Evolutionary conservation across 83 land plant genomes (phyloP).

Genomic region (Thuja plicata): DNA sequence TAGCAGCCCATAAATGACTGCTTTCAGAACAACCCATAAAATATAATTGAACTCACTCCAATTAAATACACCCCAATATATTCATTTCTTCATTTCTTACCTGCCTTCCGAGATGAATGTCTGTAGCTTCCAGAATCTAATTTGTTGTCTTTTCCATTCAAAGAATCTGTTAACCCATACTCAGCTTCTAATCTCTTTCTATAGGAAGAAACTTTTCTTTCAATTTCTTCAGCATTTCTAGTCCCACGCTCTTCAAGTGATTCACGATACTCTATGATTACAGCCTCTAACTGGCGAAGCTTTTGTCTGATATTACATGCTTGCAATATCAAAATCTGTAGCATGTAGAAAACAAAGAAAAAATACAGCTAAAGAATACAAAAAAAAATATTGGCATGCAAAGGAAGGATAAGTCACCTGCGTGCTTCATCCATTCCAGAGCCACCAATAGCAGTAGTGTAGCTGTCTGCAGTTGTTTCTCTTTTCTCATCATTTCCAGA

Average conservation of each 20-base stretch:
- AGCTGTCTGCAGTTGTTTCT: constrained; percentile 44
- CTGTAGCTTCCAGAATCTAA: constrained; percentile 33
- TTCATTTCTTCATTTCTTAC: constrained; percentile 11
- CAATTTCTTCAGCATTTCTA: constrained; percentile 82
- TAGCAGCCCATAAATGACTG: neutral
- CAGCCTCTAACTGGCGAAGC: constrained; percentile 82
- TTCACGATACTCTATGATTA: constrained; percentile 93
- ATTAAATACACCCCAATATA: neutral
- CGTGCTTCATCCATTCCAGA: constrained; percentile 82
- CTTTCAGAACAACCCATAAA: neutral
- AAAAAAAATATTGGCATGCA: neutral
- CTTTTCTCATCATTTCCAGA: constrained; percentile 41
- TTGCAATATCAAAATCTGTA: neutral
- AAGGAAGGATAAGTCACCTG: constrained; percentile 46
- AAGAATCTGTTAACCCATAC: constrained; percentile 62
- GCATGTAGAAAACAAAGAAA: neutral
- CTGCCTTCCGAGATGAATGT: constrained; percentile 27
- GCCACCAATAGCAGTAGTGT: constrained; percentile 36
- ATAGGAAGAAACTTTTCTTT: constrained; percentile 70
- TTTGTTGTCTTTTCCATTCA: constrained; percentile 28
- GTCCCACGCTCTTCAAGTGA: constrained; percentile 94
- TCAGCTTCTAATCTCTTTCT: constrained; percentile 76
- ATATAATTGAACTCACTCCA: constrained; percentile 5
- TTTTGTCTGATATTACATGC: constrained; percentile 70
- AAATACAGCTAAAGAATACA: neutral